Base-by-base conservation (phyloP, 2,329 filamentous ascomycete genomes). In the Bipolaris zeicola region DNA sequence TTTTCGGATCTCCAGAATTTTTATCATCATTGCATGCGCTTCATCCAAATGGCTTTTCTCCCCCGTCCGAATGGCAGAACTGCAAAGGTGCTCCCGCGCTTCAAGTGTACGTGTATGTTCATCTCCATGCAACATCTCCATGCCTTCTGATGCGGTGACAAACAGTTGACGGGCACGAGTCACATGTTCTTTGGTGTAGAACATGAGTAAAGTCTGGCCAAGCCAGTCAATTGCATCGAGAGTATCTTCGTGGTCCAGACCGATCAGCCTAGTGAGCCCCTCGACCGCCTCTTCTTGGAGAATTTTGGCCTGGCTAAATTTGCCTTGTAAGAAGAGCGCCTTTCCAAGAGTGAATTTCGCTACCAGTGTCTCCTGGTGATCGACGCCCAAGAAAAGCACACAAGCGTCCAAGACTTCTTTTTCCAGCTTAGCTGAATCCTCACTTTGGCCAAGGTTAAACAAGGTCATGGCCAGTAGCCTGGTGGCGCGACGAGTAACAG, bases 341-440 rank as follows among this genome's bases (percentile, higher is more conserved):
- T 45, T 33, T 3, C 65, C 73, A 13, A 74, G 53, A 3, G 26
- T 58, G 36, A 68, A 62, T 57, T 66, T 41, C 1, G 51, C 73
- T 2, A 66, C 58, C n/a, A 31, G 28, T 6, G 54, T 52, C 18
- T 57, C 54, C 13, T 36, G 49, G 20, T 50, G 47, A 24, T 52
- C 14, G 18, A 20, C 28, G 6, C 73, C 70, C 10, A 70, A 54
- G 26, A 55, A 48, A 2, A 46, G 54, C 7, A 53, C 37, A 44
- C 64, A 68, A 31, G 56, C 57, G 16, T 67, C 13, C 5, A 71
- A 38, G 10, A 67, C 65, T 38, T 66, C 46, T 20, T 62, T 24
- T 44, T 67, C 63, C 13, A 74, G 44, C 13, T 51, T 51, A 16
- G 61, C 63, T 16, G 72, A 69, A 47, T 72, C 61, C 33, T 70